Base-by-base conservation (phyloP, 2,329 filamentous ascomycete genomes). In the Pseudodiploospora longispora region DNA sequence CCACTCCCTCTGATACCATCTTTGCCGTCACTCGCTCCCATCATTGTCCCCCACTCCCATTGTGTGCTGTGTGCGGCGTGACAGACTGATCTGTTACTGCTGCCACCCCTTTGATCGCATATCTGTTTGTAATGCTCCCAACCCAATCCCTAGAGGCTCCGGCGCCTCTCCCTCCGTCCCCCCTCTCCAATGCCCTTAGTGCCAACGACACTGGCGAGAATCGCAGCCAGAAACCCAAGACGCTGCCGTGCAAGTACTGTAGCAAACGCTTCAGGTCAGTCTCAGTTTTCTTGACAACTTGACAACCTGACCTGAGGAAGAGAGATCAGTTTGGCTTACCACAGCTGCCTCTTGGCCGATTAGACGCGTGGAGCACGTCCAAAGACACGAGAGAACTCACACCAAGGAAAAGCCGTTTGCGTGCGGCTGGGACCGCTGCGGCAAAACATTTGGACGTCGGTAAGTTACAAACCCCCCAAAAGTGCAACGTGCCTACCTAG, bases 361-460 rank as follows among this genome's bases (percentile, higher is more conserved):
- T 62, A 80, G 77, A 60, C 76, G 78, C 55, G 76, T 81, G 52
- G 78, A 82, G 60, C 78, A 82, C 62, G 75, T 82, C 42, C 76
- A 81, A 60, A 70, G 78, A 57, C 78, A 82, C 59, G 76, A 80
- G 60, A 71, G 77, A 50, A 80, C 76, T 31, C 78, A 82, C 61
- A 82, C 78, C 52, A 81, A 81, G 55, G 78, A 81, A 63, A 81
- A 81, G 59, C 78, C 78, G 6, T 82, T 81, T 57, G 70, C 73
- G 41, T 82, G 78, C 53, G 67, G 56, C 49, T 79, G 76, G 74
- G 70, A 71, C 56, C 69, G 73, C 36, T 82, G 78, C 61, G 76
- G 77, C 40, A 80, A 80, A 63, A 78, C 72, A 2, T 82, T 81
- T 63, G 76, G 76, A 56, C 67, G 78, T 65, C 70, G 76, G 77